Evolutionary conservation across 2,329 filamentous ascomycete genomes (phyloP).

Genomic region (Sphaceloma murrayae): DNA sequence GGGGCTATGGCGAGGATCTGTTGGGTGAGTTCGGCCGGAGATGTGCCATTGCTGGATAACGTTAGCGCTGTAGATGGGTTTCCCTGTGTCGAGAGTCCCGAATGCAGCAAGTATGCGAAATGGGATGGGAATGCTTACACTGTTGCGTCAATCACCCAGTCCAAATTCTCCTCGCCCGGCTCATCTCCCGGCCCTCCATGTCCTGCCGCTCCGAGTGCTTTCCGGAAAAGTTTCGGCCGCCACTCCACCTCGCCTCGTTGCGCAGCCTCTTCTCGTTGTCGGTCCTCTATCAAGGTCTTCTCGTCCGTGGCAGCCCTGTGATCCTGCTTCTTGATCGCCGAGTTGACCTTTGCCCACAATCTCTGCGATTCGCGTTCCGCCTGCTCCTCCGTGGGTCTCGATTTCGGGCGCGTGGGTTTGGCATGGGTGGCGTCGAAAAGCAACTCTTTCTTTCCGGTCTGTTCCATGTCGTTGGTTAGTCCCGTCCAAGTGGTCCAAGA

Average conservation of each 20-base stretch:
- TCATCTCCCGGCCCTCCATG: slow-evolving; percentile 46
- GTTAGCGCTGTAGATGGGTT: too few relatives aligned
- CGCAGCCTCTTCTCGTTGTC: slow-evolving; percentile 80
- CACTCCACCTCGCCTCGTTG: slow-evolving; percentile 73
- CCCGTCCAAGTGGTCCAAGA: background rate
- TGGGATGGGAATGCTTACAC: slow-evolving; percentile 50
- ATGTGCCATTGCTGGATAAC: slow-evolving; percentile 51
- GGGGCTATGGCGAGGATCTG: slow-evolving; percentile 83
- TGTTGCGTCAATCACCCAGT: slow-evolving; percentile 86
- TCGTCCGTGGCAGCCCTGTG: slow-evolving; percentile 86
- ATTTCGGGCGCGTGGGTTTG: slow-evolving; percentile 62
- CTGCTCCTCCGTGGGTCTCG: slow-evolving; percentile 75
- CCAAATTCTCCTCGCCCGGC: slow-evolving; percentile 77
- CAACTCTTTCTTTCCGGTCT: slow-evolving; percentile 83
- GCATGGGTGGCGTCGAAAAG: slow-evolving; percentile 79
- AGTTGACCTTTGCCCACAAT: slow-evolving; percentile 72
- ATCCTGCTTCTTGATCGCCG: slow-evolving; percentile 73
- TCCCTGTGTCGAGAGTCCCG: slow-evolving; percentile 10
- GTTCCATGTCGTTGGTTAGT: slow-evolving; percentile 3
- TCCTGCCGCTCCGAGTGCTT: slow-evolving; percentile 59
- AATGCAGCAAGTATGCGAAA: slow-evolving; percentile 12
- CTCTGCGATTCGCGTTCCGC: slow-evolving; percentile 81
- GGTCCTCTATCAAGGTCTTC: slow-evolving; percentile 92
- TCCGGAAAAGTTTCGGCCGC: slow-evolving; percentile 76
- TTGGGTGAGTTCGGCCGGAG: slow-evolving; percentile 56